phyloP scores from a whole-genome alignment of 2,329 filamentous ascomycete genomes.

The Elsinoe fawcettii region DNA sequence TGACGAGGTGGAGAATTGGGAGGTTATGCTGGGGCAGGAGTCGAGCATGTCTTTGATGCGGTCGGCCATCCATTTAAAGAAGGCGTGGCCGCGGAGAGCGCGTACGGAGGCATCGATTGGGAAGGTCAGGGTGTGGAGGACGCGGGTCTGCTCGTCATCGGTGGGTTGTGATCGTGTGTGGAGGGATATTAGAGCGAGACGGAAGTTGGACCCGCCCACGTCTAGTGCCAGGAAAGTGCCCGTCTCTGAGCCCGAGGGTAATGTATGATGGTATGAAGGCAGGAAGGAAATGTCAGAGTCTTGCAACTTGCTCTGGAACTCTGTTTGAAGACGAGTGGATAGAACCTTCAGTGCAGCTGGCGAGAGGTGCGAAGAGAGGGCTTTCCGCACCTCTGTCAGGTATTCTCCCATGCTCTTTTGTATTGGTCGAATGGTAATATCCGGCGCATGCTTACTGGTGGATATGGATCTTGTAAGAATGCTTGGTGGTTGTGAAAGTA shows the following conservation, averaged over 20 bases:
- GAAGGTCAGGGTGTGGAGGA: constrained; percentile 47
- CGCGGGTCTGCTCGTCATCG: constrained; percentile 42
- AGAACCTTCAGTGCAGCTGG: constrained; percentile 36
- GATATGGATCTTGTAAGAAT: neutral
- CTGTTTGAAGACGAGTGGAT: constrained; percentile 39
- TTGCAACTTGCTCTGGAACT: constrained; percentile 49
- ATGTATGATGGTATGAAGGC: constrained; percentile 55
- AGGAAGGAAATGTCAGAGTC: constrained; percentile 55
- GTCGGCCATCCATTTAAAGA: constrained; percentile 61
- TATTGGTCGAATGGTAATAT: constrained; percentile 5
- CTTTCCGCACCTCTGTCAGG: constrained; percentile 35
- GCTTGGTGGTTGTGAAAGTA: neutral
- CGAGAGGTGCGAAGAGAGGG: constrained; percentile 39
- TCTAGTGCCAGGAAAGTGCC: constrained; percentile 56
- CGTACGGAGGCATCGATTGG: constrained; percentile 51
- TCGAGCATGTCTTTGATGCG: constrained; percentile 49
- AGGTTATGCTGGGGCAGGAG: constrained; percentile 18
- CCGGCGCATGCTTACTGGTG: constrained; percentile 4
- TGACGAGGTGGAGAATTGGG: constrained; percentile 24
- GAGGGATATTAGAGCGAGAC: constrained; percentile 53
- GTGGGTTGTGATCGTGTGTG: constrained; percentile 38
- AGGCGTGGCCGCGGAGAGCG: constrained; percentile 46
- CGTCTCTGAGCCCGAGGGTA: constrained; percentile 52
- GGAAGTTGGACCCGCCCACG: constrained; percentile 58
- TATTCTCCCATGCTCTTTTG: constrained; percentile 44